Conservation (phyloP, 1,284 basidiomycete species). For the Boletus sp. region DNA sequence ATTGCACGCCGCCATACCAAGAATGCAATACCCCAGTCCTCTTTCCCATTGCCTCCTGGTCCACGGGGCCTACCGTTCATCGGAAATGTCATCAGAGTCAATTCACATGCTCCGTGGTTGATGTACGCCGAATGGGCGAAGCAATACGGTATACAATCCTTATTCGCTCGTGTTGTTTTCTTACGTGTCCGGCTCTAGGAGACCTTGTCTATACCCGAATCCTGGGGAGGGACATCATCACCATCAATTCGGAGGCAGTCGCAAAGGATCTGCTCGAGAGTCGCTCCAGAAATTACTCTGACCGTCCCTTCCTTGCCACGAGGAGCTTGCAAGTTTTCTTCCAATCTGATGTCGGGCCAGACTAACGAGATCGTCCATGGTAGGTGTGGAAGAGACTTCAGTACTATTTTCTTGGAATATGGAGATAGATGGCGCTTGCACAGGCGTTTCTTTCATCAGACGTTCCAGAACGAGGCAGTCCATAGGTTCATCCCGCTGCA, state of each 20-base stretch:
- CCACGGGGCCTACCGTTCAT: conserved; percentile 25
- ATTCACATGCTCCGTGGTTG: conserved; percentile 26
- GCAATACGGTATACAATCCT: conserved; percentile 21
- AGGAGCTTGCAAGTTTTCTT: conserved; percentile 16
- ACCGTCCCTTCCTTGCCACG: conserved; percentile 27
- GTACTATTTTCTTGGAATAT: conserved; percentile 41
- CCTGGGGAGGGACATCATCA: conserved; percentile 40
- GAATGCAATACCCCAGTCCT: not conserved
- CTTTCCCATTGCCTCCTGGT: conserved; percentile 29
- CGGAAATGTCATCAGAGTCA: conserved; percentile 12
- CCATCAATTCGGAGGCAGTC: conserved; percentile 44
- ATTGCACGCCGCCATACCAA: conserved; percentile 15
- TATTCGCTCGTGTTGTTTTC: not conserved
- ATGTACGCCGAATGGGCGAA: conserved; percentile 29
- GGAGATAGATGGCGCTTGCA: conserved; percentile 46
- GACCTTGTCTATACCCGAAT: conserved; percentile 37
- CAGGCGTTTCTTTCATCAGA: conserved; percentile 44
- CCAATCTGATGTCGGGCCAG: not conserved
- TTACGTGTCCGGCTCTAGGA: conserved; percentile 25
- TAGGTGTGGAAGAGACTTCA: conserved; percentile 48
- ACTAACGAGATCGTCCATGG: conserved; percentile 23
- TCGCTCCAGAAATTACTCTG: conserved; percentile 43
- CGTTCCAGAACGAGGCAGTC: conserved; percentile 35
- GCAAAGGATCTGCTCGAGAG: conserved; percentile 49
- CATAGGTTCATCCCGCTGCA: conserved; percentile 37